These are phyloP conservation scores for Aspergillus neotritici DNA, from an alignment of 2,329 filamentous ascomycete genomes.

Conservation along the genomic window DNA sequence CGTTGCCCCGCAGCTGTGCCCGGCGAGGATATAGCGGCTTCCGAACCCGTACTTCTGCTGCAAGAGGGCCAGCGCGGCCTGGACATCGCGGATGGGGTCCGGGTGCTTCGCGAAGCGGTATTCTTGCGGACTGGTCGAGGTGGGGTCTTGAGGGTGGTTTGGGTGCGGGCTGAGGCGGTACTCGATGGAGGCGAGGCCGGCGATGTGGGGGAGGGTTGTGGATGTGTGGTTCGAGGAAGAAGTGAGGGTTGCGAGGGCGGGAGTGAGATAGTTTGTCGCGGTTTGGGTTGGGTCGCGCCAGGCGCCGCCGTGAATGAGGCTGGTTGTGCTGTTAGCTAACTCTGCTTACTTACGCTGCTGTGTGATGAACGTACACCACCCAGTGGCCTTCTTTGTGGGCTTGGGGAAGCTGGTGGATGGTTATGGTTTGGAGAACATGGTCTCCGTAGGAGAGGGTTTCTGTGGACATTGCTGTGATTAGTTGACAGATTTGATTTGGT, in stretches of 20 bases:
- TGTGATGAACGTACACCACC: conserved; percentile 33
- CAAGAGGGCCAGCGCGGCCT: conserved; percentile 35
- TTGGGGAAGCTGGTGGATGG: conserved; percentile 21
- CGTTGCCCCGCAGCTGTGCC: conserved; percentile 45
- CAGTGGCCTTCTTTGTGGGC: conserved; percentile 27
- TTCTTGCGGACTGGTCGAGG: conserved; percentile 22
- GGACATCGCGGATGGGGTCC: conserved; percentile 42
- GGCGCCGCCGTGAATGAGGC: conserved; percentile 47
- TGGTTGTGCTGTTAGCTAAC: conserved; percentile 12
- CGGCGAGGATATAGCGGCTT: conserved; percentile 39
- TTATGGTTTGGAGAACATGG: conserved; percentile 31
- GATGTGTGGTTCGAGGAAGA: conserved; percentile 11
- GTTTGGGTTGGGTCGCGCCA: conserved; percentile 44
- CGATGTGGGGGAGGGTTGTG: conserved; percentile 22
- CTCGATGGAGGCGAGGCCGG: conserved; percentile 41
- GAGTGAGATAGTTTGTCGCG: conserved; percentile 28
- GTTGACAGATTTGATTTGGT: background rate
- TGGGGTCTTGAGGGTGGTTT: conserved; percentile 32
- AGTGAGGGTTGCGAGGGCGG: conserved; percentile 31
- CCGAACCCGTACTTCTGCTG: conserved; percentile 38
- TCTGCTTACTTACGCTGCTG: background rate
- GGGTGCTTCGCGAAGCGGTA: conserved; percentile 39
- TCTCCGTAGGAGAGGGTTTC: conserved; percentile 24
- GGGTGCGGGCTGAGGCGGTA: conserved; percentile 44
- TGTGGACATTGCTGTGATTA: conserved; percentile 4